A percentile compares a stretch with the other conserved stretches of the same genome.
These are phyloP conservation scores for Russula sp. DNA, from an alignment of 768 basidiomycete species.

Conservation along the genomic window DNA sequence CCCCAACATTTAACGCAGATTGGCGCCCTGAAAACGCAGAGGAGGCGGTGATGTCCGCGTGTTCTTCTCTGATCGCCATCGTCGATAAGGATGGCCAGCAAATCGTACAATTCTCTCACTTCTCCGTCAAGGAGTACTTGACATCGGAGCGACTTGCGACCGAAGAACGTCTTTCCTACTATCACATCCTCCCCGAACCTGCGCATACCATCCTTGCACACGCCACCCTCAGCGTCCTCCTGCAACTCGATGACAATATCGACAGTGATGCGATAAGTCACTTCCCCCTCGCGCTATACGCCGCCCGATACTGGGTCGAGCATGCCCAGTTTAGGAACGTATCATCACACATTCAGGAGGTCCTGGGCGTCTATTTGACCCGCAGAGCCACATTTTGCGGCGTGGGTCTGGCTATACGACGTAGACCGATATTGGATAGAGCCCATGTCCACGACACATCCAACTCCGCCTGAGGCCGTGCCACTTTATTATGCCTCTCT, in stretches of 20 bases:
- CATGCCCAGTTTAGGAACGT: conserved; percentile 1
- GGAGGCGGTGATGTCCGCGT: background rate
- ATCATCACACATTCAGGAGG: background rate
- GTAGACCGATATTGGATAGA: conserved; percentile 5
- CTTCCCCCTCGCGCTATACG: background rate
- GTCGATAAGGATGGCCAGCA: background rate
- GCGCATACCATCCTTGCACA: conserved; percentile 15
- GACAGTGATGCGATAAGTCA: background rate
- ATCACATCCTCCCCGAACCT: conserved; percentile 2
- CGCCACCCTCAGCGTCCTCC: conserved; percentile 9
- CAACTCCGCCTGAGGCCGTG: background rate
- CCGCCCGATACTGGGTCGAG: conserved; percentile 18
- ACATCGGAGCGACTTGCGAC: conserved; percentile 8
- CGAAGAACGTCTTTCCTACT: conserved; percentile 6
- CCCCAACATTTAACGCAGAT: background rate
- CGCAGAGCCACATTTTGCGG: background rate
- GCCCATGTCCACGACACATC: background rate
- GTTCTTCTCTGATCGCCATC: background rate
- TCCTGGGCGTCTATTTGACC: conserved; percentile 13
- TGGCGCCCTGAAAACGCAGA: conserved; percentile 5
- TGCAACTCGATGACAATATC: conserved; percentile 5
- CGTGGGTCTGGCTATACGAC: conserved; percentile 20
- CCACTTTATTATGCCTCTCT: conserved; percentile 17
- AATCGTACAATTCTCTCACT: conserved; percentile 10
- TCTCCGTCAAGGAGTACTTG: conserved; percentile 25